Base-by-base conservation (phyloP, 352 stramenopile genomes). In the Pythium dissotocum region DNA sequence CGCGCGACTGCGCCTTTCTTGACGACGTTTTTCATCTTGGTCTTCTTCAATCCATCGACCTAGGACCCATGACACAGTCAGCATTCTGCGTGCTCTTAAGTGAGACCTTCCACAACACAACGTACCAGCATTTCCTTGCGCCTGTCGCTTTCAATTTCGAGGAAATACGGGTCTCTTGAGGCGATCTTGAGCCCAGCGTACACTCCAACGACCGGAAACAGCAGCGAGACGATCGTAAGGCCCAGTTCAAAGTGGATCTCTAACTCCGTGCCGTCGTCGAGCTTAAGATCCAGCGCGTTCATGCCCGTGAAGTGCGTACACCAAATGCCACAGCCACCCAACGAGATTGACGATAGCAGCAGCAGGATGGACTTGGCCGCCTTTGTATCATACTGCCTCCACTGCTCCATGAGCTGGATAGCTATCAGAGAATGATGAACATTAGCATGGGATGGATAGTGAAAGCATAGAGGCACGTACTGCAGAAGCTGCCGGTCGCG, bases 251-350 rank as follows among this genome's bases (percentile, higher is more conserved):
- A 91, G 53, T 87, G 63, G 18, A 90, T 75, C 2, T 68, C 52
- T 18, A 91, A 67, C 2, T 75, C 51, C 8, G 76, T 75, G 6
- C 73, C 73, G 49, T 90, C 77, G 9, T 83, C 73, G 30, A 85
- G 69, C 1, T 57, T 59, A 36, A 91, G 53, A 18, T 74, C 7
- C 5, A 90, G 70, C 16, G 83, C 82, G 24, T 77, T 83, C 83
- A 91, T 91, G 30, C 83, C 83, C 2, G 82, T 86, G 52, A 91
- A 91, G 21, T 91, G 83, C 73, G 85, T 91, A 61, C 70, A 80
- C 83, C 83, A 91, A 57, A 91, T 91, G 30, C 82, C 82, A 54
- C 80, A 88, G 6, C 80, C 83, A 28, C 81, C 83, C n/a, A 91
- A 67, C 2, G 76, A 69, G 35, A 88, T 6, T 0, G 79, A 67